Evolutionary conservation across 768 basidiomycete species (phyloP), one percentile per base, ranked within the genome.

Genomic region (Xanthoconium purpureum): DNA sequence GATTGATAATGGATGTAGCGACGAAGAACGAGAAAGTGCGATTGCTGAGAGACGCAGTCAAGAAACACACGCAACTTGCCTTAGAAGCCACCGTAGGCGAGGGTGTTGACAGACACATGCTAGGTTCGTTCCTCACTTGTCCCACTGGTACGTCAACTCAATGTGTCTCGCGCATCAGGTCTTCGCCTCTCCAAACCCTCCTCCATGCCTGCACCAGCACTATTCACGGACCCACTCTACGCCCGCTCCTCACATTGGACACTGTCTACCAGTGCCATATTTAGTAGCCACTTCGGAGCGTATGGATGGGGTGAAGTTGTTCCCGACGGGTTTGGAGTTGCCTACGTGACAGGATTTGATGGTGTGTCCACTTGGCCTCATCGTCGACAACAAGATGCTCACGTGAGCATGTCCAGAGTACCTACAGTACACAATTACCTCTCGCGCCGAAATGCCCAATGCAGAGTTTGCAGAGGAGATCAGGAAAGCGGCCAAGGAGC

Each of bases 271-370:
- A 93, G 90, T 50, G 88, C 91, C 6, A 78, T 98, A 32, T 89
- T 88, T 64, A 91, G 89, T n/a, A 86, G 85, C 57, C 87, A 90
- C 70, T 85, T 98, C 66, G 80, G 78, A 37, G 84, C 80, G 20
- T 94, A 97, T 71, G 94, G 94, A 14, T 98, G 95, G 95, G 95
- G 95, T 47, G 91, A 93, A 80, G 90, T 98, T 44, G 92, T 96
- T 28, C 87, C 91, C 1, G 87, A 97, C 61, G 95, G 95, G 2
- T 98, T 95, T 67, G 95, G 95, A 33, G 88, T 98, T 32, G 89
- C 93, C 13, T 98, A 98, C 67, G 87, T 93, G 82, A 94, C 94
- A n/a, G 90, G 91, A 38, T 88, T 83, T 64, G 83, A 90, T 60
- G 85, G 88, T 87, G 55, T 52, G 81, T 69, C 37, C 20, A 38